These are phyloP conservation scores for Chloranthus sessilifolius DNA, from an alignment of 164 flowering plant species.

Conservation along the genomic window DNA sequence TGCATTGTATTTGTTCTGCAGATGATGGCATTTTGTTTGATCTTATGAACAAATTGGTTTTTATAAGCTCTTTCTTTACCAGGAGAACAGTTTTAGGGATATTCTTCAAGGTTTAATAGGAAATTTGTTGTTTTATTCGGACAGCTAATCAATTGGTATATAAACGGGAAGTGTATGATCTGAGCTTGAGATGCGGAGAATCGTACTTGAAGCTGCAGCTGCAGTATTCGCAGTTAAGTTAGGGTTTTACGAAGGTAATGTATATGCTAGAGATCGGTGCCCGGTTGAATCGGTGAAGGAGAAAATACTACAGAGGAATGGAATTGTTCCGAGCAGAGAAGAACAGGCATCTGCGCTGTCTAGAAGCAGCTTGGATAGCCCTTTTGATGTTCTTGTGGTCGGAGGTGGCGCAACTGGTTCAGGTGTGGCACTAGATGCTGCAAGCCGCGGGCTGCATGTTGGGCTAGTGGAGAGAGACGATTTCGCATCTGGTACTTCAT, in stretches of 20 bases:
- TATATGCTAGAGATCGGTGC: conserved; percentile 9
- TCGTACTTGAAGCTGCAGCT: conserved; percentile 14
- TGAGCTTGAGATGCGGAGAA: too few species aligned
- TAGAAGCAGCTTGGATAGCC: conserved; percentile 8
- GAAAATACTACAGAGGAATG: conserved; percentile 10
- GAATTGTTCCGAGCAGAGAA: conserved; percentile 15
- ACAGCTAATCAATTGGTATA: too few species aligned
- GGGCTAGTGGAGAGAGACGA: conserved; percentile 27
- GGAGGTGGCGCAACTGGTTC: conserved; percentile 29
- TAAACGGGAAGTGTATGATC: too few species aligned
- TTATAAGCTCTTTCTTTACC: too few species aligned
- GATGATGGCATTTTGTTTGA: too few species aligned
- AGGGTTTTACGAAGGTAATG: conserved; percentile 6
- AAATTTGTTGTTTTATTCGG: too few species aligned
- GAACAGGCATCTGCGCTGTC: conserved; percentile 12
- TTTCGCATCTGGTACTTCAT: conserved; percentile 23
- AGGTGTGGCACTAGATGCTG: conserved; percentile 26
- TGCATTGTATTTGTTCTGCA: too few species aligned
- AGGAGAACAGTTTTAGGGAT: too few species aligned
- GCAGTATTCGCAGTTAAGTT: conserved; percentile 15
- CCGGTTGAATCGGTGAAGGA: conserved; percentile 12
- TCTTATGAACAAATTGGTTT: too few species aligned
- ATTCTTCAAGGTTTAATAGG: too few species aligned
- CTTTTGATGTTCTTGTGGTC: conserved; percentile 20
- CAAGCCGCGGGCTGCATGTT: conserved; percentile 17